Conservation (phyloP, 345 rosid genomes). For the Acer saccharum region DNA sequence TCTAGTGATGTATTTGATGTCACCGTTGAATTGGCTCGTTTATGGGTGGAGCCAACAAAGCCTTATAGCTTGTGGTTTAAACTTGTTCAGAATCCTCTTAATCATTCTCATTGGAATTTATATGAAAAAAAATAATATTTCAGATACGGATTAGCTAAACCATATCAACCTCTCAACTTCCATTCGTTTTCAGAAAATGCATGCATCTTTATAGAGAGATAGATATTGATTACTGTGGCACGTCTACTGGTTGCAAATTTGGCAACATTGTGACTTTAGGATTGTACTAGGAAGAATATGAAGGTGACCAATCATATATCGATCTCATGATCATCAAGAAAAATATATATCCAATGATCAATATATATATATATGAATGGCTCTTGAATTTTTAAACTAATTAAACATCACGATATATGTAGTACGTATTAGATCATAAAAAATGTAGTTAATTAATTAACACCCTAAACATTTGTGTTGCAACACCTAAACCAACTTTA, state of each 20-base stretch:
- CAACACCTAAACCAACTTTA: constrained; percentile 27
- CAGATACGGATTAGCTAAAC: background rate
- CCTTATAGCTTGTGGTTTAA: constrained; percentile 19
- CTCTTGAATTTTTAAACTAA: background rate
- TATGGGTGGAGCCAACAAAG: constrained; percentile 10
- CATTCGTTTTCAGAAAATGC: constrained; percentile 10
- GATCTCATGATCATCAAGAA: too few species aligned
- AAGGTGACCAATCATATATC: constrained; percentile 22
- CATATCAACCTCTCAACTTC: constrained; percentile 18
- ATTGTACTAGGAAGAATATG: constrained; percentile 23
- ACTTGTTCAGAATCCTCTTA: constrained; percentile 20
- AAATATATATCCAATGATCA: constrained; percentile 8
- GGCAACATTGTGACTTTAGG: constrained; percentile 18
- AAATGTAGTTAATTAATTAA: background rate
- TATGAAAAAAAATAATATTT: too few species aligned
- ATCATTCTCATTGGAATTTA: constrained; percentile 1
- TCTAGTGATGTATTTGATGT: constrained; percentile 22
- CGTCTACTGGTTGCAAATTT: constrained; percentile 37
- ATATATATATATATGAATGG: background rate
- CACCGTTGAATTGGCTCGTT: constrained; percentile 25
- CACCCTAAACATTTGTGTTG: background rate
- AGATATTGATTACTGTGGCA: constrained; percentile 36
- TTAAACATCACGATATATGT: background rate
- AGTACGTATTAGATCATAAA: background rate
- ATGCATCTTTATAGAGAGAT: constrained; percentile 17